Conservation (phyloP, 148 eudicot species). For the Suaeda aralocaspica region DNA sequence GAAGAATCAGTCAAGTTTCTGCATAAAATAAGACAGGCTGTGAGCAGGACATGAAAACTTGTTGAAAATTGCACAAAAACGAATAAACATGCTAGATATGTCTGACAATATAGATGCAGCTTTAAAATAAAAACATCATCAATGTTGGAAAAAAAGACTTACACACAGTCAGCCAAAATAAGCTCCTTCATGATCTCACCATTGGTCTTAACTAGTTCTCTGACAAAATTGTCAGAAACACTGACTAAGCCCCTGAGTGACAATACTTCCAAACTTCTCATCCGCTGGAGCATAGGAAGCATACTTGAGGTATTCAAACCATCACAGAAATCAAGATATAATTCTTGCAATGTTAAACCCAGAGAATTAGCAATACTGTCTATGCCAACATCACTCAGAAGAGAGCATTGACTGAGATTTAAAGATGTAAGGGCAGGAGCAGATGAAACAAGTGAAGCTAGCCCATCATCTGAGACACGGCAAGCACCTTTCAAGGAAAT, state of each 20-base stretch:
- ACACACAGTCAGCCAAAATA: conserved; percentile 65
- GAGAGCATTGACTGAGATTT: conserved; percentile 80
- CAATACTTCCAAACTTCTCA: conserved; percentile 54
- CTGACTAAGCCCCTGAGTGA: conserved; percentile 61
- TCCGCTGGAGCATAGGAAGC: conserved; percentile 59
- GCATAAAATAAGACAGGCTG: conserved; percentile 31
- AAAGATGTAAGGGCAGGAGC: conserved; percentile 72
- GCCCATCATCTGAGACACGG: conserved; percentile 82
- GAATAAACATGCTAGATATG: neutral
- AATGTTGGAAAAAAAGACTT: conserved; percentile 23
- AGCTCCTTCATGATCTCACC: conserved; percentile 79
- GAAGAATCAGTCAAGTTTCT: conserved; percentile 79
- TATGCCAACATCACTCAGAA: conserved; percentile 65
- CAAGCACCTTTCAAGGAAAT: conserved; percentile 86
- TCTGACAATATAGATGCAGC: no score
- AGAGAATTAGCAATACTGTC: conserved; percentile 47
- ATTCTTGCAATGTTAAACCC: conserved; percentile 57
- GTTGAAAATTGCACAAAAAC: neutral
- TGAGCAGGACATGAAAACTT: conserved; percentile 4
- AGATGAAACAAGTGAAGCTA: conserved; percentile 51
- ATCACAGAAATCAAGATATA: conserved; percentile 73
- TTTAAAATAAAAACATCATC: neutral
- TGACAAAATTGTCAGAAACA: conserved; percentile 60
- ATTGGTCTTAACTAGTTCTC: conserved; percentile 32
- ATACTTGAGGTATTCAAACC: conserved; percentile 50